Base-by-base conservation (phyloP, 2,329 filamentous ascomycete species). In the Alternaria rosae region DNA sequence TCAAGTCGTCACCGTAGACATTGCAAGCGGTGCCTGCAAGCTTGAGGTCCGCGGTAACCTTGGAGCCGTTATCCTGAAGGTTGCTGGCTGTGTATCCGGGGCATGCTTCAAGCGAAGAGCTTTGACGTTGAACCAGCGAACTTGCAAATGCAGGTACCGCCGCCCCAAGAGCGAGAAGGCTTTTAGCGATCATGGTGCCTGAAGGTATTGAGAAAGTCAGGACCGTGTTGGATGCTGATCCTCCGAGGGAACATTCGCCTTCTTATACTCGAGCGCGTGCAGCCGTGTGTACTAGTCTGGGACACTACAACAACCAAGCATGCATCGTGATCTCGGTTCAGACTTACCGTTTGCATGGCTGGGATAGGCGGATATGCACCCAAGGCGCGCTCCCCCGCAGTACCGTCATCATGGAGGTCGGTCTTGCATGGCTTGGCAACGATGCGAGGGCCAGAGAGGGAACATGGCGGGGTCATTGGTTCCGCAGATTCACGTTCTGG, bases 81-180 rank as follows among this genome's bases (percentile, higher is more conserved):
- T 90, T 87, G 45, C 83, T 85, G 2, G 89, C 90, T 32, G 75
- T 84, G 79, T 92, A 93, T 5, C 91, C 91, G 0, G 89, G 89
- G 72, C 91, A 93, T 20, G 35, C 52, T 8, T 70, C 67, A 21
- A 74, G 60, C 20, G 70, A 68, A 21, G 62, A 56, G 50, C 58
- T 64, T 42, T 74, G 72, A 26, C 70, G 72, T 45, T 56, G 57
- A 11, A 52, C 65, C 26, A 75, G 47, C 15, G 58, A 58, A 17
- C 54, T 61, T 20, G 67, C 69, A 38, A 73, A 54, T 5, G 64
- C 67, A 25, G 72, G 58, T 32, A 70, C 50, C 6, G 69, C 70
- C n/a, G 65, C 60, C 25, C 68, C 69, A 25, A 75, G 64, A 43
- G 72, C 52, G n/a, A 75, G 42, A 38, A 71, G 64, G 28, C 53